These are phyloP conservation scores for Pichia cactophila DNA, from an alignment of 1,139 yeast species.

Conservation along the genomic window DNA sequence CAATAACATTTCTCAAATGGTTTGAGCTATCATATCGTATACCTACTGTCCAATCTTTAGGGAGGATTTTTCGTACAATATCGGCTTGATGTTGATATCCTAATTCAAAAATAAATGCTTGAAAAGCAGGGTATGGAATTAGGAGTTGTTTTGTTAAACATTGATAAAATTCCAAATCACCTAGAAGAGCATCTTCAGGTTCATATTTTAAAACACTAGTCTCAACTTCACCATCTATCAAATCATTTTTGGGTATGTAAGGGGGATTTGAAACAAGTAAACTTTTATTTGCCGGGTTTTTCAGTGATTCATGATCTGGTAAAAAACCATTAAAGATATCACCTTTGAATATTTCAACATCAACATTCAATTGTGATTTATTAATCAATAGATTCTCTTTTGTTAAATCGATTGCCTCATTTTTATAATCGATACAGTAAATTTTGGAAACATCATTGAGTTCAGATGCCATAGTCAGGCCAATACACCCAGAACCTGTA, in stretches of 20 bases:
- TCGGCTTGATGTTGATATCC: slow-evolving; percentile 26
- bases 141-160: slow-evolving; percentile 42
- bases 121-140: slow-evolving; percentile 28
- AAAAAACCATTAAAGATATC: slow-evolving; percentile 25
- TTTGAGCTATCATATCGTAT: slow-evolving; percentile 22
- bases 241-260: slow-evolving; percentile 53
- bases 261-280: slow-evolving; percentile 84
- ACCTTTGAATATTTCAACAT: slow-evolving; percentile 13
- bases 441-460: slow-evolving; percentile 33
- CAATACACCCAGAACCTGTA: slow-evolving; percentile 88
- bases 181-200: slow-evolving; percentile 70
- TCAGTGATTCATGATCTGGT: slow-evolving; percentile 15
- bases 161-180: slow-evolving; percentile 63
- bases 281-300: slow-evolving; percentile 29
- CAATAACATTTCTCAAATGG: slow-evolving; percentile 30
- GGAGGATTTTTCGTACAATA: slow-evolving; percentile 9
- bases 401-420: slow-evolving; percentile 45
- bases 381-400: slow-evolving; percentile 33
- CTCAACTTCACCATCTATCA: slow-evolving; percentile 30
- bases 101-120: slow-evolving; percentile 29
- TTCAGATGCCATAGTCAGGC: slow-evolving; percentile 37
- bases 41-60: slow-evolving; percentile 23
- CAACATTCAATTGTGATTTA: not conserved
- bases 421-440: slow-evolving; percentile 55
- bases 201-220: slow-evolving; percentile 61